Conservation (phyloP, 2,329 filamentous ascomycete genomes). For the Talaromyces sp. region DNA sequence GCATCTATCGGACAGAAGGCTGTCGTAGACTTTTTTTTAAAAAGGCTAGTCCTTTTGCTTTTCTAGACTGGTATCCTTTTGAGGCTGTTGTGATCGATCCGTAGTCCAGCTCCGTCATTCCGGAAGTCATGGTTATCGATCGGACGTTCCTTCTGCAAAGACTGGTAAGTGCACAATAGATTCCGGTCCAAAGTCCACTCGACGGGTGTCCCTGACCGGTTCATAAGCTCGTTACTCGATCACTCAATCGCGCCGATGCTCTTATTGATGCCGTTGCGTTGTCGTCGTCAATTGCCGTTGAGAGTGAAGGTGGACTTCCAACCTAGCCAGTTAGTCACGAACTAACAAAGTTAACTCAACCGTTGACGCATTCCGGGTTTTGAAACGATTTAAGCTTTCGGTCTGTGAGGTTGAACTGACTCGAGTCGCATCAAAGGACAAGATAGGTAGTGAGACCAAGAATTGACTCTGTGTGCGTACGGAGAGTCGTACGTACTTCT, state of each 20-base stretch:
- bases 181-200: background rate
- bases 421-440: background rate
- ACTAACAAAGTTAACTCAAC: background rate
- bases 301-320: background rate
- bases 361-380: background rate
- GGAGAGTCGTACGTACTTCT: too few species aligned
- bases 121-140: background rate
- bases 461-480: background rate
- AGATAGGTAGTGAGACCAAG: background rate
- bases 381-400: constrained; percentile 5
- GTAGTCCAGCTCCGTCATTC: background rate
- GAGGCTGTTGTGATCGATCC: background rate
- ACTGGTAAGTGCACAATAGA: background rate
- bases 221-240: background rate
- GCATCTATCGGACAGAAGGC: background rate
- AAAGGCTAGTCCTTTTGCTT: background rate
- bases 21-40: background rate
- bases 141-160: background rate
- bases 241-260: background rate
- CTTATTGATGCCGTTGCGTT: background rate
- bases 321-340: too few species aligned
- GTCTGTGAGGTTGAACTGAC: background rate
- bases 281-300: background rate
- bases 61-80: background rate
- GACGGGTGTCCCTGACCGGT: background rate